Conservation (phyloP, 1,284 basidiomycete species). For the Nidula niveotomentosa region DNA sequence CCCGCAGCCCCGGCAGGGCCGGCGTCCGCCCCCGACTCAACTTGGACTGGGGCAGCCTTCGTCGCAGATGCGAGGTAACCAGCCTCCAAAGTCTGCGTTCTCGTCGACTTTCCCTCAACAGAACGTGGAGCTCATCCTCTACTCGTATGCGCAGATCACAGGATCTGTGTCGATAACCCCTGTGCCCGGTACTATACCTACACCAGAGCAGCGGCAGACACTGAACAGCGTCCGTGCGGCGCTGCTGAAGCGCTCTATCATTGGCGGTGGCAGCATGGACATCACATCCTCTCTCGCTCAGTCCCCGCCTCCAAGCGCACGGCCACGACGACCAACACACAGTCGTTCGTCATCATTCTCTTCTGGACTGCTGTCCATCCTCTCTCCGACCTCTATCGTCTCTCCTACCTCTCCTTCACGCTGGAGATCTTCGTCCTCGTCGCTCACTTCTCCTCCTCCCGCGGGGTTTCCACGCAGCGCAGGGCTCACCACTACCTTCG, state of each 20-base stretch:
- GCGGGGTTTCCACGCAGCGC: constrained; percentile 12
- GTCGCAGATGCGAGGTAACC: constrained; percentile 6
- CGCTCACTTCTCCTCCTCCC: constrained; percentile 5
- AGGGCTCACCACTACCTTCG: constrained; percentile 7
- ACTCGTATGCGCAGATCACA: constrained; percentile 84
- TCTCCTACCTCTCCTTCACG: constrained; percentile 9
- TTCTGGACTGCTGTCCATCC: constrained; percentile 52
- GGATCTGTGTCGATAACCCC: constrained; percentile 47
- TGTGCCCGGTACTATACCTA: constrained; percentile 24
- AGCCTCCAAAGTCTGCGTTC: no score
- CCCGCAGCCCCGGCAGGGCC: constrained; percentile 19
- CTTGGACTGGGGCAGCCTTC: constrained; percentile 44
- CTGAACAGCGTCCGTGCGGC: constrained; percentile 48
- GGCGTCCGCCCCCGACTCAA: constrained; percentile 31
- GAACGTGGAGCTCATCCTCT: constrained; percentile 74
- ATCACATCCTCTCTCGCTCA: constrained; percentile 50
- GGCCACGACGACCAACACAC: constrained; percentile 37
- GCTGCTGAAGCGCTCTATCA: constrained; percentile 45
- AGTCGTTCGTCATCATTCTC: constrained; percentile 54
- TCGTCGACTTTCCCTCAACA: constrained; percentile 33
- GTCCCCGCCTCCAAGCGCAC: constrained; percentile 6
- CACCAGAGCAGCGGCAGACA: constrained; percentile 38
- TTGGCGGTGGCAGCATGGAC: constrained; percentile 80
- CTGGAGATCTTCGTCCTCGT: not conserved
- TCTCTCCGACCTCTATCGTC: constrained; percentile 26